Conservation (phyloP, 2,329 filamentous ascomycete genomes). For the Raffaelea deltoideospora region DNA sequence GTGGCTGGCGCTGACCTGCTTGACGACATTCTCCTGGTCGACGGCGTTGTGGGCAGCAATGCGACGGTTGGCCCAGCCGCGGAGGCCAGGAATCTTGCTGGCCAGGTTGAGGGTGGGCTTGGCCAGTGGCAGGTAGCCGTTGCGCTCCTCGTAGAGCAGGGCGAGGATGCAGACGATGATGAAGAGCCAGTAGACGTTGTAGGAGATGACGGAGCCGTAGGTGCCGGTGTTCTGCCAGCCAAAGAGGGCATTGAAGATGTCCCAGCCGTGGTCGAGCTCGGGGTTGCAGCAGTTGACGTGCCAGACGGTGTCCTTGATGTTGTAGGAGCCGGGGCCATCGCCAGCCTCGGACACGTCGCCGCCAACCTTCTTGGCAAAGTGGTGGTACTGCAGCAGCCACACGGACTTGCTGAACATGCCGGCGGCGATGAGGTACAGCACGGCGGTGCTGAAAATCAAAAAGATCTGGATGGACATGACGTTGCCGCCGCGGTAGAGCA, state of each 20-base stretch:
- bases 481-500: constrained; percentile 43
- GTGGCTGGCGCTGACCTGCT: constrained; percentile 7
- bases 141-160: constrained; percentile 52
- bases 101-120: constrained; percentile 3
- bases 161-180: constrained; percentile 30
- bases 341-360: constrained; percentile 33
- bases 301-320: constrained; percentile 64
- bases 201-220: constrained; percentile 72
- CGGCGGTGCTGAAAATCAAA: constrained; percentile 60
- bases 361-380: constrained; percentile 31
- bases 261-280: constrained; percentile 62
- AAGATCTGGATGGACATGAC: constrained; percentile 26
- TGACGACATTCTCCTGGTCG: constrained; percentile 6
- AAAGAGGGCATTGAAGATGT: constrained; percentile 71
- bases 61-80: constrained; percentile 9
- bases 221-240: constrained; percentile 85
- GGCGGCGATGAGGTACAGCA: constrained; percentile 68
- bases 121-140: constrained; percentile 30
- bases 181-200: constrained; percentile 75
- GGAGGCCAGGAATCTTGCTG: constrained; percentile 6
- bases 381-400: constrained; percentile 54
- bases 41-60: constrained; percentile 6
- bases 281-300: constrained; percentile 78
- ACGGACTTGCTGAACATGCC: constrained; percentile 63
- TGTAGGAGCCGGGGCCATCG: constrained; percentile 57